Evolutionary conservation across 2,329 filamentous ascomycete species (phyloP).

Genomic region (Colletotrichum euphorbiae): DNA sequence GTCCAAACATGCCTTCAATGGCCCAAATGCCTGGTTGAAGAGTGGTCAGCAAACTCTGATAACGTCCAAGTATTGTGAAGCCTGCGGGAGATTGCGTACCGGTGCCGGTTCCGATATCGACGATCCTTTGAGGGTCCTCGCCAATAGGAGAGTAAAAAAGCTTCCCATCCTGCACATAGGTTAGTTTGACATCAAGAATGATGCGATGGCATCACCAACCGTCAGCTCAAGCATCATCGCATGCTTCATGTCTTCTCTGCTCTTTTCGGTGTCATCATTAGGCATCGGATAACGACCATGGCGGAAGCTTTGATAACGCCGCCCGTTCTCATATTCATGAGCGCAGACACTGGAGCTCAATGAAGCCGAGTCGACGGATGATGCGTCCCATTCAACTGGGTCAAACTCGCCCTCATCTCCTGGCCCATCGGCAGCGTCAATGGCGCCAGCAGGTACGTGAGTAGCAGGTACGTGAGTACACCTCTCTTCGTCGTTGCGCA

Average conservation of each 20-base stretch:
- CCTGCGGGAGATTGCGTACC: slow-evolving; percentile 45
- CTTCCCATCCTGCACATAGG: slow-evolving; percentile 48
- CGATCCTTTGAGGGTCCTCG: slow-evolving; percentile 54
- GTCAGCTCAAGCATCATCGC: slow-evolving; percentile 58
- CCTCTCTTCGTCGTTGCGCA: background rate
- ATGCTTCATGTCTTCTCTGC: slow-evolving; percentile 59
- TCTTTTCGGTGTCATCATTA: slow-evolving; percentile 59
- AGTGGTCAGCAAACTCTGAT: background rate
- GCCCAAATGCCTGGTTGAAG: slow-evolving; percentile 60
- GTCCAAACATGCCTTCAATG: slow-evolving; percentile 51
- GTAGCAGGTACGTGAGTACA: no score
- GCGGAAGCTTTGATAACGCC: slow-evolving; percentile 57
- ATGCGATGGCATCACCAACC: slow-evolving; percentile 40
- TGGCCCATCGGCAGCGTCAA: slow-evolving; percentile 3
- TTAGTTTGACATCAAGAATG: background rate
- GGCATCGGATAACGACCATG: slow-evolving; percentile 59
- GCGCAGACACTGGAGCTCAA: slow-evolving; percentile 51
- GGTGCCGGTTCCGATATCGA: slow-evolving; percentile 63
- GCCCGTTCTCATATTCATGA: slow-evolving; percentile 55
- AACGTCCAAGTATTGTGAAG: background rate
- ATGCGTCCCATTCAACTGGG: slow-evolving; percentile 39
- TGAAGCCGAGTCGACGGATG: slow-evolving; percentile 48
- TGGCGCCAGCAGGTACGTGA: background rate
- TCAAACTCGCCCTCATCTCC: slow-evolving; percentile 35
- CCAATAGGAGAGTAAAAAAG: slow-evolving; percentile 56